A percentile compares a stretch with the other conserved stretches of the same genome.
Evolutionary conservation across 805 yeast species (phyloP).

Genomic region (Candida rishiriensis): DNA sequence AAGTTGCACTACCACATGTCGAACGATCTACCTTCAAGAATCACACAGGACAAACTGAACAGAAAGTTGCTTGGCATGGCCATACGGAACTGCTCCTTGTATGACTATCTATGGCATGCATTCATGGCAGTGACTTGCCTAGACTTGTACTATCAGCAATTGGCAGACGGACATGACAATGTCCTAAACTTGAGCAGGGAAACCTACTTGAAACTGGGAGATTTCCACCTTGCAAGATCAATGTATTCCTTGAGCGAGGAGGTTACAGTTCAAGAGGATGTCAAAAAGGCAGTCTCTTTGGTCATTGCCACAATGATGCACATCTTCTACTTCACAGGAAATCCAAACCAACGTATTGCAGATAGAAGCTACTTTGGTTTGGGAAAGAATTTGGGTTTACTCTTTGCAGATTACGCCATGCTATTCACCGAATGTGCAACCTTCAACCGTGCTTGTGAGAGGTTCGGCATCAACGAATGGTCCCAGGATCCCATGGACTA

Average conservation of each 20-base stretch:
- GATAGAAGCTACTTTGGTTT: constrained; percentile 16
- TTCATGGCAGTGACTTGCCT: constrained; percentile 15
- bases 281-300: constrained; percentile 14
- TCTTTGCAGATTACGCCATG: constrained; percentile 15
- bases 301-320: constrained; percentile 17
- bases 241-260: constrained; percentile 16
- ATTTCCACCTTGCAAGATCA: constrained; percentile 20
- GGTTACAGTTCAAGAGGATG: constrained; percentile 12
- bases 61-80: constrained; percentile 9
- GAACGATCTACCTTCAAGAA: constrained; percentile 16
- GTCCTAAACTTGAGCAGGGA: constrained; percentile 13
- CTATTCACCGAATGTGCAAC: constrained; percentile 6
- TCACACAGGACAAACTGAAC: constrained; percentile 13
- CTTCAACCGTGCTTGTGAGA: constrained; percentile 17
- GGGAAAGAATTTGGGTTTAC: constrained; percentile 15
- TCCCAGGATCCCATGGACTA: constrained; percentile 12
- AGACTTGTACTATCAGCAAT: constrained; percentile 21
- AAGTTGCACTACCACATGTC: constrained; percentile 13
- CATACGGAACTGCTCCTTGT: constrained; percentile 8
- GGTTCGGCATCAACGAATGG: constrained; percentile 20
- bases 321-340: constrained; percentile 16
- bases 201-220: constrained; percentile 17
- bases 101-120: constrained; percentile 19
- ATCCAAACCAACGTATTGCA: constrained; percentile 15
- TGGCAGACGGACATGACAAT: constrained; percentile 16